Evolutionary conservation across 2,329 filamentous ascomycete species (phyloP), one percentile per base, ranked within the genome.

Genomic region (Leptosphaerulina australis): DNA sequence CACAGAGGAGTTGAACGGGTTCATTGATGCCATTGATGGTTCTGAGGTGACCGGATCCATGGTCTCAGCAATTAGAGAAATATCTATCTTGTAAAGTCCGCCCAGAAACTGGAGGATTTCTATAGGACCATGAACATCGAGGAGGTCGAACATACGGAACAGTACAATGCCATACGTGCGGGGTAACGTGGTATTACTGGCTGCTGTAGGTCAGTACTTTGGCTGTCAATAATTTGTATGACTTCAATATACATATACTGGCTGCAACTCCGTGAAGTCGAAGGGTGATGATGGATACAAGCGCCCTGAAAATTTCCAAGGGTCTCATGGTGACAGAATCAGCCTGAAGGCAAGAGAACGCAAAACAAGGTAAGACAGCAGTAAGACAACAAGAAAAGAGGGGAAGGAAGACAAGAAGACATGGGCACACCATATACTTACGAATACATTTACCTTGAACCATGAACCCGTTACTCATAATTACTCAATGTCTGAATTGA

Each of bases 51-150:
- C 65, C 0, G 70, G 61, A 15, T 67, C 58, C 49, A 74, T 53
- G n/a, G 60, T 63, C 22, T 57, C 58, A 37, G 61, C 56, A 6
- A 65, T 54, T 18, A 60, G 44, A 6, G 47, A 44, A 12, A 64
- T 41, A 49, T 66, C 50, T 22, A 56, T 73, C 43, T 44, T 60
- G 55, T 55, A 52, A 8, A 59, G 37, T 6, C 46, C 50, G 14
- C 64, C 56, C 37, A 71, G 54, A 12, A 62, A 58, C 37, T 64
- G 75, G 4, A 80, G 64, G 43, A 73, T 68, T 48, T 79, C 74
- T 1, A 79, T 59, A 2, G 77, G 77, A 1, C 76, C 78, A 14
- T 59, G 59, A 12, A 70, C 53, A 26, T 70, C 62, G 17, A 60
- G 59, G 29, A 59, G 51, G 29, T 62, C 64, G 54, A 64, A 70